These are phyloP conservation scores for Chondrostereum purpureum DNA, from an alignment of 1,284 basidiomycete species.

Conservation along the genomic window DNA sequence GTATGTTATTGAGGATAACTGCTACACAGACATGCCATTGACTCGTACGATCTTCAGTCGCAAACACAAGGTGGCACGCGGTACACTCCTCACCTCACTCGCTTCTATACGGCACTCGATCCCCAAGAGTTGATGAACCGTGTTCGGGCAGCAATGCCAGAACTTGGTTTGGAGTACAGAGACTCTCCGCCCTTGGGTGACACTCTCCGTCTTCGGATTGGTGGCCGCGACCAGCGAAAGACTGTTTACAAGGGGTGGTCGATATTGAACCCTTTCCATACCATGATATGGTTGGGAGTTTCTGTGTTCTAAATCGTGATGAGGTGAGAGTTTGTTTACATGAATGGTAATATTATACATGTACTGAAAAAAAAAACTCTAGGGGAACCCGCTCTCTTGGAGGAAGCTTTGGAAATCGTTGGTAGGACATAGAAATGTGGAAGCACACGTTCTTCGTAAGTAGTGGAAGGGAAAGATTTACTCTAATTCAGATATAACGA, in stretches of 20 bases:
- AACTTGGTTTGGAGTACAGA: slow-evolving; percentile 47
- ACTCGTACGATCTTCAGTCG: slow-evolving; percentile 35
- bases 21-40: too few relatives aligned
- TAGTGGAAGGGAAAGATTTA: too few relatives aligned
- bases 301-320: slow-evolving; percentile 62
- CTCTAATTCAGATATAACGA: too few relatives aligned
- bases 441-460: slow-evolving; percentile 53
- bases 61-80: slow-evolving; percentile 67
- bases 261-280: slow-evolving; percentile 50
- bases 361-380: slow-evolving; percentile 5
- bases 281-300: slow-evolving; percentile 43
- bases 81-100: slow-evolving; percentile 68
- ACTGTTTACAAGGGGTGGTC: slow-evolving; percentile 66
- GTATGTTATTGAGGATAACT: too few relatives aligned
- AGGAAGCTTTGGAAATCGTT: slow-evolving; percentile 63
- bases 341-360: too few relatives aligned
- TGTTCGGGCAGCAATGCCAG: slow-evolving; percentile 44
- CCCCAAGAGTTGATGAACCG: slow-evolving; percentile 46
- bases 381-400: slow-evolving; percentile 76
- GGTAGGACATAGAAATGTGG: slow-evolving; percentile 40
- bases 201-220: slow-evolving; percentile 40
- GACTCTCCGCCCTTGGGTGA: slow-evolving; percentile 20
- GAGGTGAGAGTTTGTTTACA: slow-evolving; percentile 33
- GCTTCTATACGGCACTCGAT: slow-evolving; percentile 60
- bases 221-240: slow-evolving; percentile 55